Conservation (phyloP, 768 basidiomycete species). For the Kwoniella mangroviensis region DNA sequence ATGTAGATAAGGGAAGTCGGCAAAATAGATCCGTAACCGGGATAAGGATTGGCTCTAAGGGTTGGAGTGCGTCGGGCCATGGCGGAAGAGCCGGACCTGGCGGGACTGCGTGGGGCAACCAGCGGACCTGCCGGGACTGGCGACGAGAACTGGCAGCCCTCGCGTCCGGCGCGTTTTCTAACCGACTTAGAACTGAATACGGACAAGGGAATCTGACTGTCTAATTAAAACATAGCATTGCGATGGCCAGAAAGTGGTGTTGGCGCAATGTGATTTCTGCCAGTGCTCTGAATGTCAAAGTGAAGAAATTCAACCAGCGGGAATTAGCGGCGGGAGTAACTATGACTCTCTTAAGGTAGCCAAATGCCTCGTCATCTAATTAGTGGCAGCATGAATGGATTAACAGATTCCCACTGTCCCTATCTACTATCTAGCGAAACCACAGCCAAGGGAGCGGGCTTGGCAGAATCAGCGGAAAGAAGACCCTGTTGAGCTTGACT, state of each 20-base stretch:
- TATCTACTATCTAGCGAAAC: too few relatives aligned
- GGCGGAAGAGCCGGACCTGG: conserved; percentile 73
- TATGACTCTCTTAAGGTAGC: conserved; percentile 83
- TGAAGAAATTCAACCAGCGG: conserved; percentile 79
- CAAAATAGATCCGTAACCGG: conserved; percentile 81
- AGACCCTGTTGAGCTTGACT: conserved; percentile 82
- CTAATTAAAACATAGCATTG: conserved; percentile 82
- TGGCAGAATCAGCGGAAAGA: conserved; percentile 55
- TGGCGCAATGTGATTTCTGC: conserved; percentile 81
- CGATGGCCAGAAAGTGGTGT: conserved; percentile 66
- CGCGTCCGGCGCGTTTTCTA: conserved; percentile 68
- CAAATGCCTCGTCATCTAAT: conserved; percentile 68
- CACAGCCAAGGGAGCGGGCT: too few relatives aligned
- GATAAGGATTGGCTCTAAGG: conserved; percentile 72
- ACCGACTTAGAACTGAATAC: conserved; percentile 75
- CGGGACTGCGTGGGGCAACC: conserved; percentile 71
- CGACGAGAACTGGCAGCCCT: conserved; percentile 64
- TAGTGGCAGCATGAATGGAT: conserved; percentile 23
- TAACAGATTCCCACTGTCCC: too few relatives aligned
- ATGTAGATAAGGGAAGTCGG: conserved; percentile 80
- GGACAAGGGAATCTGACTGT: conserved; percentile 82
- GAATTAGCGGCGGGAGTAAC: conserved; percentile 79
- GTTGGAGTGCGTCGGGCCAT: conserved; percentile 75
- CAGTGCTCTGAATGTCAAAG: conserved; percentile 82
- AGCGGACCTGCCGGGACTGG: conserved; percentile 61